phyloP scores from a whole-genome alignment of 2,329 filamentous ascomycete genomes.

The Helotiales sp. region DNA sequence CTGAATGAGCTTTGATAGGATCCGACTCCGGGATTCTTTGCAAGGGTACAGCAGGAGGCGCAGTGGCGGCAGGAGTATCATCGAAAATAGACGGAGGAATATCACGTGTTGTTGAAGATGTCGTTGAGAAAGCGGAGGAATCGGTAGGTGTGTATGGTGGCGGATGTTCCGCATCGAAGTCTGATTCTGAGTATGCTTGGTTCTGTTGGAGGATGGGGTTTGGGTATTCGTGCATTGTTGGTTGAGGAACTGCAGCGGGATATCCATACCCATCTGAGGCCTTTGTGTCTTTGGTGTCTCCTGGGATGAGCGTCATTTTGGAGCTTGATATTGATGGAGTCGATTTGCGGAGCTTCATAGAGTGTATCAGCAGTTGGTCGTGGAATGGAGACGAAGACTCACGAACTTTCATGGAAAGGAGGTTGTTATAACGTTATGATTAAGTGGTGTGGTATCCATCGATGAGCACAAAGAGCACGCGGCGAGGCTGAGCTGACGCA shows the following conservation, averaged over 20 bases:
- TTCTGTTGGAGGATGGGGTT: neutral
- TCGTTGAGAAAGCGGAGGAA: neutral
- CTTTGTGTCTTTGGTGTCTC: neutral
- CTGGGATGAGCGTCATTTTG: slow-evolving; percentile 1
- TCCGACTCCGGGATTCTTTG: slow-evolving; percentile 19
- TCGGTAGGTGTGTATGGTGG: neutral
- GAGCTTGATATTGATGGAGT: neutral
- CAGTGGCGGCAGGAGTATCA: neutral
- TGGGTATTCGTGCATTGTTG: neutral
- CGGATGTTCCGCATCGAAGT: neutral
- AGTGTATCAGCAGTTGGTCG: neutral
- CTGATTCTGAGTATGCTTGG: neutral
- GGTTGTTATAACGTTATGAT: neutral
- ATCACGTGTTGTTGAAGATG: neutral
- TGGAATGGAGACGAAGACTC: neutral
- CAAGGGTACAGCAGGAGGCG: neutral
- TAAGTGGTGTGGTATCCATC: too few relatives aligned
- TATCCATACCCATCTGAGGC: neutral
- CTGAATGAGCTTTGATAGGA: slow-evolving; percentile 9
- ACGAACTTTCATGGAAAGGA: neutral
- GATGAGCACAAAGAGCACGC: neutral
- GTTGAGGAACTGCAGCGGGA: neutral
- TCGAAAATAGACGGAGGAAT: neutral
- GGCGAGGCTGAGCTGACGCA: slow-evolving; percentile 5
- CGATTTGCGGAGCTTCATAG: neutral